Evolutionary conservation across 345 rosid species (phyloP).

Genomic region (Kandelia obovata): DNA sequence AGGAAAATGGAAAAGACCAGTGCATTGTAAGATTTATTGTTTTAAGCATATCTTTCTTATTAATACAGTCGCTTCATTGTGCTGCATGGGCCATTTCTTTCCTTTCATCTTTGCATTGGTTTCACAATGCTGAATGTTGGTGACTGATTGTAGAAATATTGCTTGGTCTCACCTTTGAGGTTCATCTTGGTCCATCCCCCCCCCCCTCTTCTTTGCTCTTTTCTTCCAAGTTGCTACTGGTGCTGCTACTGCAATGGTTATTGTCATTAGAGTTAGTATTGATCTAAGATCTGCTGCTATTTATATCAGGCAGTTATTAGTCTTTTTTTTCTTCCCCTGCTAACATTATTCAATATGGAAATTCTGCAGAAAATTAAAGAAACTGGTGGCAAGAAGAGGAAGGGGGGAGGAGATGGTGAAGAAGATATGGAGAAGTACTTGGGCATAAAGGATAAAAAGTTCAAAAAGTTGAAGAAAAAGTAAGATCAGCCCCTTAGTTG

Average conservation of each 20-base stretch:
- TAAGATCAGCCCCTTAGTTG: not conserved
- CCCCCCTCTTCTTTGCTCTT: not conserved
- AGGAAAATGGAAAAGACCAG: too few relatives aligned
- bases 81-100: too few relatives aligned
- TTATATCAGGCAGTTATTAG: not conserved
- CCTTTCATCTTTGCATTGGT: too few relatives aligned
- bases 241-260: not conserved
- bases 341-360: not conserved
- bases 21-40: too few relatives aligned
- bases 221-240: not conserved
- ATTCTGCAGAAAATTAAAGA: constrained; percentile 57
- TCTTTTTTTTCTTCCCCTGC: not conserved
- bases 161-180: too few relatives aligned
- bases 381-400: constrained; percentile 41
- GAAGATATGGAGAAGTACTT: constrained; percentile 56
- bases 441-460: constrained; percentile 40
- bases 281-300: not conserved
- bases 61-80: too few relatives aligned
- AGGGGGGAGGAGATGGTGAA: constrained; percentile 45
- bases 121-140: not conserved
- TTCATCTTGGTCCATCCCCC: not conserved
- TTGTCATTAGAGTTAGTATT: too few relatives aligned
- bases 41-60: too few relatives aligned
- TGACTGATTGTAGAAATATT: not conserved
- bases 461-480: constrained; percentile 15